phyloP scores from a whole-genome alignment of 768 basidiomycete species.

The Lentinula lateritia region DNA sequence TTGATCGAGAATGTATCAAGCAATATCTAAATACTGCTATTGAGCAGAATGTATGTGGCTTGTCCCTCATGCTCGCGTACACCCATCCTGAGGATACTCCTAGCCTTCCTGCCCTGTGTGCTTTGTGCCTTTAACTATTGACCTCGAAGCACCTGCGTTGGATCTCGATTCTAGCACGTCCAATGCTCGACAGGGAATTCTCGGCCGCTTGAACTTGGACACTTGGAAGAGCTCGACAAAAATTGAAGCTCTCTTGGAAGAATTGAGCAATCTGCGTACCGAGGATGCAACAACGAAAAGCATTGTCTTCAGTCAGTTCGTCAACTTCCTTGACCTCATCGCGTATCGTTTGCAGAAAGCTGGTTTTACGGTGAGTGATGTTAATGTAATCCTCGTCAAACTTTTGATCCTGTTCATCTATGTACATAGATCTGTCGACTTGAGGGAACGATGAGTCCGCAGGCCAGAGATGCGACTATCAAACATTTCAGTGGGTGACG shows the following conservation, averaged over 20 bases:
- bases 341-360: conserved; percentile 88
- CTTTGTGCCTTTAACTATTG: conserved; percentile 87
- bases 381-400: not conserved
- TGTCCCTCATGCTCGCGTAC: not conserved
- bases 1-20: conserved; percentile 92
- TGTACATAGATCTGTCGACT: conserved; percentile 74
- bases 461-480: conserved; percentile 91
- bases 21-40: conserved; percentile 80
- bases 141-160: conserved; percentile 89
- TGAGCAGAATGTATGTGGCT: conserved; percentile 50
- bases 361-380: conserved; percentile 70
- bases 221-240: conserved; percentile 96
- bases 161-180: conserved; percentile 63
- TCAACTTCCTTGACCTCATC: conserved; percentile 89
- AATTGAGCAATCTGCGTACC: conserved; percentile 75
- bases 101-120: conserved; percentile 95
- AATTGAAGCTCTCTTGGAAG: conserved; percentile 94
- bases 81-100: not conserved
- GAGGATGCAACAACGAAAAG: conserved; percentile 93
- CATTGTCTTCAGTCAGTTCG: conserved; percentile 95
- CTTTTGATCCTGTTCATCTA: not conserved
- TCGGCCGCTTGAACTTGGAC: conserved; percentile 83
- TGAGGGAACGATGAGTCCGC: conserved; percentile 96
- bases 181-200: conserved; percentile 78
- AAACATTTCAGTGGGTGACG: conserved; percentile 78